Conservation (phyloP, 768 basidiomycete genomes). For the Lactarius quietus region DNA sequence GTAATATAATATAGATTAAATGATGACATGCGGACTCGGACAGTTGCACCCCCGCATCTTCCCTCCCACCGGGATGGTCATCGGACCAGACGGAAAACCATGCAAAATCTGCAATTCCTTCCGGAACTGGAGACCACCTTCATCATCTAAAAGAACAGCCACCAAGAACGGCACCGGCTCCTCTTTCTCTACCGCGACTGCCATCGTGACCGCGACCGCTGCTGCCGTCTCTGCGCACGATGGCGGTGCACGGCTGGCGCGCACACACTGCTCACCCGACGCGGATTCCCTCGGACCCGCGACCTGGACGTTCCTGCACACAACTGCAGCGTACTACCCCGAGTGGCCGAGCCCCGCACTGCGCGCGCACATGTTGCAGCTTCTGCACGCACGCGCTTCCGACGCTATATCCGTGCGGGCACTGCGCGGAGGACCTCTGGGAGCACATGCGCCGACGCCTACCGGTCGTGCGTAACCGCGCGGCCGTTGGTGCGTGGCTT, state of each 20-base stretch:
- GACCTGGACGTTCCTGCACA: conserved; percentile 96
- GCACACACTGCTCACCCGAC: conserved; percentile 80
- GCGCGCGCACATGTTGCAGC: conserved; percentile 76
- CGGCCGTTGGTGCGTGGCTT: conserved; percentile 77
- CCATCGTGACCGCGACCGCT: conserved; percentile 34
- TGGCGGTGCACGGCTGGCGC: conserved; percentile 40
- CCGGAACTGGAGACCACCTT: conserved; percentile 56
- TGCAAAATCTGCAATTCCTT: conserved; percentile 91
- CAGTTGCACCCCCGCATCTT: not conserved
- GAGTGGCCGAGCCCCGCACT: conserved; percentile 71
- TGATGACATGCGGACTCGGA: no score
- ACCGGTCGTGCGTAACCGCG: conserved; percentile 74
- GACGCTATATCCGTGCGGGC: conserved; percentile 80
- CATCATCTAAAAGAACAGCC: conserved; percentile 32
- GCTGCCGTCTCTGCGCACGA: conserved; percentile 28
- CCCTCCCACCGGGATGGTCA: conserved; percentile 75
- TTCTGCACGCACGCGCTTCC: conserved; percentile 73
- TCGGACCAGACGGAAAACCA: conserved; percentile 92
- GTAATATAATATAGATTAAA: no score
- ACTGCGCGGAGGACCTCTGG: conserved; percentile 82
- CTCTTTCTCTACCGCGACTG: conserved; percentile 34
- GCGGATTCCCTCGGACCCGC: conserved; percentile 85
- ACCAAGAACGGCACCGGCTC: conserved; percentile 25
- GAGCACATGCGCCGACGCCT: conserved; percentile 60
- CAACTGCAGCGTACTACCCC: conserved; percentile 94